Conservation (phyloP, 2,329 filamentous ascomycete genomes). For the Sporothrix variecibatus region DNA sequence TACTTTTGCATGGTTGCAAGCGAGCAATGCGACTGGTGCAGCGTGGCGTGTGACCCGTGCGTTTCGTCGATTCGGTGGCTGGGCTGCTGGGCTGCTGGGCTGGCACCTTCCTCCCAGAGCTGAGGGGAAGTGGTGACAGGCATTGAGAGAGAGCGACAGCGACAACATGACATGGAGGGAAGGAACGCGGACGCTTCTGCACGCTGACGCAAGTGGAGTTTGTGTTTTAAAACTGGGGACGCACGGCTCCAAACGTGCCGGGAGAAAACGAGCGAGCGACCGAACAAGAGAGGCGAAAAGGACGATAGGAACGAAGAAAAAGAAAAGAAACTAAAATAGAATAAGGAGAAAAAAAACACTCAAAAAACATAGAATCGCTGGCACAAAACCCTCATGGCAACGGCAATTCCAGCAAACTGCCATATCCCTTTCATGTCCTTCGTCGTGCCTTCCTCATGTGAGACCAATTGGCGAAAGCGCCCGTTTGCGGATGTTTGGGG, state of each 20-base stretch:
- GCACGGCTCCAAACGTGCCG: not conserved
- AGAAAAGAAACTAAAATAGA: constrained; percentile 6
- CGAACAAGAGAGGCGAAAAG: constrained; percentile 6
- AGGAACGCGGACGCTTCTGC: constrained; percentile 17
- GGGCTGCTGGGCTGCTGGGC: not conserved
- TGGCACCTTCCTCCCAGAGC: not conserved
- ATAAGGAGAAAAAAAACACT: not conserved
- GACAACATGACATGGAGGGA: not conserved
- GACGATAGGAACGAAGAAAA: not conserved
- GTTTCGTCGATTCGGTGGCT: not conserved
- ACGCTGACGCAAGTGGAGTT: constrained; percentile 24
- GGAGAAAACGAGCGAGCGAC: constrained; percentile 11
- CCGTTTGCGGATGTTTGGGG: constrained; percentile 14
- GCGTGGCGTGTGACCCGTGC: constrained; percentile 4
- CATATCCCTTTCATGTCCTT: not conserved
- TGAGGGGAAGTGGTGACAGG: not conserved
- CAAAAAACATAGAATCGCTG: not conserved
- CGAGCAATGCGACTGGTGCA: constrained; percentile 1
- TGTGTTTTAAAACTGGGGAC: not conserved
- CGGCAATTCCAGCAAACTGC: not conserved
- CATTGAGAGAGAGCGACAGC: too few species aligned
- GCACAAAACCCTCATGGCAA: not conserved
- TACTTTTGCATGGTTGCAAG: not conserved
- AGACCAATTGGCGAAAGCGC: constrained; percentile 9
- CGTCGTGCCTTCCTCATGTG: constrained; percentile 14